Percentiles rank a stretch among this genome's conserved stretches.
These are phyloP conservation scores for Ceratocystis alfenasii DNA, from an alignment of 2,329 filamentous ascomycete genomes.

Conservation along the genomic window DNA sequence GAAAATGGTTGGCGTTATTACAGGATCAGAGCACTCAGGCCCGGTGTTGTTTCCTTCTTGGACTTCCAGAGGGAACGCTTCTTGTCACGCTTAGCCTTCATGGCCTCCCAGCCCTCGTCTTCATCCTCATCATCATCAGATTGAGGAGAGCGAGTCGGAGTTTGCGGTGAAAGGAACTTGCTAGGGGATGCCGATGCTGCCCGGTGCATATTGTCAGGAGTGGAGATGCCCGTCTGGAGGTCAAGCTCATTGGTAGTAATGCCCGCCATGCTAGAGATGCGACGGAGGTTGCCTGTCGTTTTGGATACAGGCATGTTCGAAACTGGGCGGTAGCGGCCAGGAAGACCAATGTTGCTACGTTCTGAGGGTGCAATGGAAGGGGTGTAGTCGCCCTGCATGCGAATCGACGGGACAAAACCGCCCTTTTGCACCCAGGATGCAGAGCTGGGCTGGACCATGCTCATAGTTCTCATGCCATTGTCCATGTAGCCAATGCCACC, in stretches of 20 bases:
- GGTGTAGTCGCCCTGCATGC: slow-evolving; percentile 52
- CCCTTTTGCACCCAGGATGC: slow-evolving; percentile 42
- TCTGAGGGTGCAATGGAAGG: slow-evolving; percentile 92
- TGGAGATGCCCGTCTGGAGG: slow-evolving; percentile 25
- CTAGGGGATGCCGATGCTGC: slow-evolving; percentile 26
- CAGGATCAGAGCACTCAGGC: slow-evolving; percentile 39
- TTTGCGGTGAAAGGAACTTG: slow-evolving; percentile 25
- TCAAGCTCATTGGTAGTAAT: slow-evolving; percentile 24
- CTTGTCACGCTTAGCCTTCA: slow-evolving; percentile 57
- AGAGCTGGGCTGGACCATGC: slow-evolving; percentile 63
- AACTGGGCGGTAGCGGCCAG: slow-evolving; percentile 82
- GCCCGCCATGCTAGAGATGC: slow-evolving; percentile 15
- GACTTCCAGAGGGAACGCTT: slow-evolving; percentile 54
- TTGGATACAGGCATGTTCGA: slow-evolving; percentile 44
- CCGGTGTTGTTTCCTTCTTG: slow-evolving; percentile 44
- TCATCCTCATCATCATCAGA: slow-evolving; percentile 47
- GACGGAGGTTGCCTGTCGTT: slow-evolving; percentile 22
- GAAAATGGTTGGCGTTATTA: slow-evolving; percentile 16
- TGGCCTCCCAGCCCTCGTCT: slow-evolving; percentile 57
- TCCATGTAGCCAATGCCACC: slow-evolving; percentile 37
- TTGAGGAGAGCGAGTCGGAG: slow-evolving; percentile 31
- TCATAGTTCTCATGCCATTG: slow-evolving; percentile 56
- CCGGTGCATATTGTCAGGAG: slow-evolving; percentile 32
- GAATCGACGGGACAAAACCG: slow-evolving; percentile 40
- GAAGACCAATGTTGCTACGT: slow-evolving; percentile 83